These are phyloP conservation scores for Mycena olivaceomarginata DNA, from an alignment of 768 basidiomycete species.

Conservation along the genomic window DNA sequence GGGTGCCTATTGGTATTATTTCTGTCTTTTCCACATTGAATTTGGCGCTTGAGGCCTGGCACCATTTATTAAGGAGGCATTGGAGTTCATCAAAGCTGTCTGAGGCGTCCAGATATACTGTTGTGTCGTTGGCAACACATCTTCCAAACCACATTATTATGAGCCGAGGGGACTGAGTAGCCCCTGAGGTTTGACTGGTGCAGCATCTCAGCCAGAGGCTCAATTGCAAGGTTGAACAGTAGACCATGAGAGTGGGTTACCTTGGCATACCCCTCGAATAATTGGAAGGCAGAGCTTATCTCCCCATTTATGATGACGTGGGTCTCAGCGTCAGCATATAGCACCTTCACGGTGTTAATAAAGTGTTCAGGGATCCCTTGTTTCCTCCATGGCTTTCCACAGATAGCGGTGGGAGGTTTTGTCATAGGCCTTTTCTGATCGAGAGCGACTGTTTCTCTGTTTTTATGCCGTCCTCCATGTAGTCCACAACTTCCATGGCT, in stretches of 20 bases:
- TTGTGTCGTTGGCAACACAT: no score
- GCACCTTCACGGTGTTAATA: neutral
- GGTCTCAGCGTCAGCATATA: neutral
- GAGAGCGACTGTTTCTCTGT: neutral
- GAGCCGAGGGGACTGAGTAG: neutral
- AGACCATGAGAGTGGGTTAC: neutral
- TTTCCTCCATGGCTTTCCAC: neutral
- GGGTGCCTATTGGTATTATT: no score
- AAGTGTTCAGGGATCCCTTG: neutral
- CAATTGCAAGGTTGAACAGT: neutral
- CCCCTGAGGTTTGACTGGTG: neutral
- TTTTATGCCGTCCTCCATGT: neutral
- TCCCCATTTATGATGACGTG: neutral
- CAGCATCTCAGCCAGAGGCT: neutral
- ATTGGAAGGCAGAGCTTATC: neutral
- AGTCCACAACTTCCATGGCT: neutral
- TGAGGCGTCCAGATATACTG: no score
- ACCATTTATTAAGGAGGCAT: no score
- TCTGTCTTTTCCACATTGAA: no score
- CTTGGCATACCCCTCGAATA: neutral
- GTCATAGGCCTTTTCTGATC: neutral
- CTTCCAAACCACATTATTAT: no score
- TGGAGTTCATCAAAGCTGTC: no score
- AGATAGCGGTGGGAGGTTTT: slow-evolving; percentile 1
- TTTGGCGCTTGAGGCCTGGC: no score